phyloP scores from a whole-genome alignment of 148 eudicot genomes.

The Vaccinium macrocarpon region DNA sequence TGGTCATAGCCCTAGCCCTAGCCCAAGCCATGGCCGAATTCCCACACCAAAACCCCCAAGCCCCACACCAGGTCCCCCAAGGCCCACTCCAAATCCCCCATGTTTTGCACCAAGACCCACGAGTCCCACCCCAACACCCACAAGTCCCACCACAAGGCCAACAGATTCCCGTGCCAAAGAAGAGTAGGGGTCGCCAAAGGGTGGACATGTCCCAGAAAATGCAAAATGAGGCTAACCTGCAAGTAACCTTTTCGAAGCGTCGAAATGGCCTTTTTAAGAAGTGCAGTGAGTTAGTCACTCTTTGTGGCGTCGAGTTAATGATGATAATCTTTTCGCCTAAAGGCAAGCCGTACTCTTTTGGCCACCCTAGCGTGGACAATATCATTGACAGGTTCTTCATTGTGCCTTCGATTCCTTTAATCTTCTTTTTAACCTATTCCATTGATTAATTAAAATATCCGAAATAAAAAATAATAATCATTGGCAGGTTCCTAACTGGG shows the following conservation, averaged over 20 bases:
- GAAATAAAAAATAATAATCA: too few relatives aligned
- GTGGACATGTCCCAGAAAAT: slow-evolving; percentile 21
- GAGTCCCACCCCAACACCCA: not conserved
- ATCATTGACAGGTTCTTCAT: slow-evolving; percentile 11
- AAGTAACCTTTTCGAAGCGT: slow-evolving; percentile 39
- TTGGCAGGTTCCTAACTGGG: not conserved
- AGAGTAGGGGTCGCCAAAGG: slow-evolving; percentile 29
- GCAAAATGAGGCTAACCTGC: slow-evolving; percentile 14
- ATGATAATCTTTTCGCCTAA: slow-evolving; percentile 28
- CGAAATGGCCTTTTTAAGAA: slow-evolving; percentile 35
- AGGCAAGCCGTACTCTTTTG: slow-evolving; percentile 22
- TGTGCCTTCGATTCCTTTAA: too few relatives aligned
- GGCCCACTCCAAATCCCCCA: too few relatives aligned
- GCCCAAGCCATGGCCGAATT: not conserved
- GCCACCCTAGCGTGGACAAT: slow-evolving; percentile 25
- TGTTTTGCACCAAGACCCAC: not conserved
- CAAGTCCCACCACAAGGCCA: not conserved
- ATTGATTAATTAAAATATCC: too few relatives aligned
- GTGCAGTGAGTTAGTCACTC: slow-evolving; percentile 35
- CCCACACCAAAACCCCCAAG: not conserved
- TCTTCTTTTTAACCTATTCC: too few relatives aligned
- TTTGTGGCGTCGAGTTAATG: slow-evolving; percentile 29
- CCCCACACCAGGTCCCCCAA: not conserved
- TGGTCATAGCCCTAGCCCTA: too few relatives aligned
- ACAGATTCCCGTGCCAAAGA: not conserved